Evolutionary conservation across 495 filamentous ascomycete genomes (phyloP), one percentile per base, ranked within the genome.

Genomic region (Tuber indicum): DNA sequence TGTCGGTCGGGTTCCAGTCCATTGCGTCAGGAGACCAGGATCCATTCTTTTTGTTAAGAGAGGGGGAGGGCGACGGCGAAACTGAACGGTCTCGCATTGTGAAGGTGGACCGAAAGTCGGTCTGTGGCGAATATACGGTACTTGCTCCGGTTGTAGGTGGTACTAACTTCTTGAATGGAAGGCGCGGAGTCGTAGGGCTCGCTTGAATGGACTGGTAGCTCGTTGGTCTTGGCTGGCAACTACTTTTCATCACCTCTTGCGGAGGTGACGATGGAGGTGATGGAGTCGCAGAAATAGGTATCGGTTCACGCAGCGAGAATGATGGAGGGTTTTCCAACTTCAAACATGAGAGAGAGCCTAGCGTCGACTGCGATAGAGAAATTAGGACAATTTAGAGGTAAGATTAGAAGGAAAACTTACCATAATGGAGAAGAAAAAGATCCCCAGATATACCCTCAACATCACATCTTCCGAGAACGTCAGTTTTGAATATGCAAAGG

Each of bases 1-100:
- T 43, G 3, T 47, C 69, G 4, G 78, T 82, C 6, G 77, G 80
- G 80, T 82, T 80, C 81, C 81, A 82, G 80, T 82, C 81, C 81
- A 82, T 82, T 49, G 74, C 81, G 52, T 82, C 81, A 10, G 79
- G 78, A 17, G 78, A 79, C 58, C 58, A 36, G n/a, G 58, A 36
- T 66, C 58, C 58, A 14, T 66, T 66, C 26, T 66, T 66, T 66
- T 36, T 66, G 32, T 17, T 36, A 52, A 21, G 17, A 42, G n/a
- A 75, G 80, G 23, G 74, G 75, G 0, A 75, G 72, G n/a, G 81
- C 75, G n/a, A 82, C 17, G 9, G 81, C 72, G 58, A 75, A 76
- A 73, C 75, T 73, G 52, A 72, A 17, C 58, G 26, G 58, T 19
- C 16, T 66, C 58, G 26, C 26, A 66, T 66, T 66, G 58, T 32